Evolutionary conservation across 2,329 filamentous ascomycete species (phyloP).

Genomic region (Colletotrichum brevisporum): DNA sequence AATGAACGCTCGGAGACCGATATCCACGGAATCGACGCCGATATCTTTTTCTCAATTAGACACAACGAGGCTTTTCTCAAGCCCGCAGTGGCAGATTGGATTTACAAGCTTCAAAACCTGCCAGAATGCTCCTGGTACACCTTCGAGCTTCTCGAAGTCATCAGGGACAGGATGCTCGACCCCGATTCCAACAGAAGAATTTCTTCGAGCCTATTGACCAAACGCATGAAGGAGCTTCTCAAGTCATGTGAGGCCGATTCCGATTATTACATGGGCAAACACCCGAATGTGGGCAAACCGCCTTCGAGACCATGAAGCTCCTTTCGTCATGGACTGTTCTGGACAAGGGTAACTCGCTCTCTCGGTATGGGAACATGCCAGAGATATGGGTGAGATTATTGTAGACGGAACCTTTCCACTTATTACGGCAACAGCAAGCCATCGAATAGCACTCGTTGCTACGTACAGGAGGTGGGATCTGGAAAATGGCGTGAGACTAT

Average conservation of each 20-base stretch:
- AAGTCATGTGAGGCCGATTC: neutral
- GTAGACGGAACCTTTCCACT: no score
- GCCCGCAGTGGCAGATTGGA: constrained; percentile 15
- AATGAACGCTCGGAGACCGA: constrained; percentile 17
- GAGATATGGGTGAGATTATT: no score
- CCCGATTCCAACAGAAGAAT: constrained; percentile 9
- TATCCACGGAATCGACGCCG: constrained; percentile 21
- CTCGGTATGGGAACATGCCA: no score
- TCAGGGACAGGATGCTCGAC: constrained; percentile 14
- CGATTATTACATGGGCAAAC: neutral
- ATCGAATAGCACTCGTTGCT: no score
- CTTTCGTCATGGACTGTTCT: no score
- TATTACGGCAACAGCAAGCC: no score
- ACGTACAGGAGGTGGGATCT: no score
- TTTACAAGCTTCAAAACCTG: neutral
- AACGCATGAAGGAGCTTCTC: neutral
- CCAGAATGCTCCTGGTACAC: constrained; percentile 25
- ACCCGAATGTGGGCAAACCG: neutral
- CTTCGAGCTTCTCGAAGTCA: constrained; percentile 2
- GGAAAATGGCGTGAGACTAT: no score
- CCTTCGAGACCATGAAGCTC: no score
- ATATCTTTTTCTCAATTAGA: constrained; percentile 20
- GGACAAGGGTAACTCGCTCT: no score
- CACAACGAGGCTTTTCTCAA: constrained; percentile 15
- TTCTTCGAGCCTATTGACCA: constrained; percentile 1